Percentiles rank a stretch among this genome's conserved stretches.
Evolutionary conservation across 2,329 filamentous ascomycete species (phyloP).

Genomic region (Fusarium duplospermum): DNA sequence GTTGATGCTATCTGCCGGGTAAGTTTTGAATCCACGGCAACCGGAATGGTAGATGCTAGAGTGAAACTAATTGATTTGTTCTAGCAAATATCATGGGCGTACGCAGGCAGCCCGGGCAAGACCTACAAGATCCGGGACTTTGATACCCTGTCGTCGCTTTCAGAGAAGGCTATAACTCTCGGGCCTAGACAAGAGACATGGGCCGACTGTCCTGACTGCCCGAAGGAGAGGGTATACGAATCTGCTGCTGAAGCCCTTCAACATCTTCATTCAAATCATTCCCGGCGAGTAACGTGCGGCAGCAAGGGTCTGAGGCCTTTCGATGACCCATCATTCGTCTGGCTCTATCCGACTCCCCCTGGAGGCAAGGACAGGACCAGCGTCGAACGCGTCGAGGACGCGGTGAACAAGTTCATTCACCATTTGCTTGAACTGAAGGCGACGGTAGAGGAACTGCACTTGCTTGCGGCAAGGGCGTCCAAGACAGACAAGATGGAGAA

Average conservation of each 20-base stretch:
- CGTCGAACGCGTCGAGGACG: neutral
- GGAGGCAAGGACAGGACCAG: neutral
- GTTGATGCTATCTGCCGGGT: neutral
- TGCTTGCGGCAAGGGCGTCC: neutral
- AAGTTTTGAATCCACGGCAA: neutral
- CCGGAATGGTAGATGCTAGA: neutral
- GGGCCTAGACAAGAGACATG: neutral
- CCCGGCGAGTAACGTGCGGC: neutral
- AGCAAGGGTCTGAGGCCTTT: neutral
- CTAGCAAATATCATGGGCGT: neutral
- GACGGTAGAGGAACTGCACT: neutral
- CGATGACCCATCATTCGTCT: neutral
- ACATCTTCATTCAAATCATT: neutral
- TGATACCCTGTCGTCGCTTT: neutral
- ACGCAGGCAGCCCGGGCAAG: neutral
- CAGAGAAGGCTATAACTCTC: neutral
- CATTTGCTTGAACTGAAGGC: neutral
- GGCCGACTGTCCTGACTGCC: neutral
- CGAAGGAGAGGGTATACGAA: neutral
- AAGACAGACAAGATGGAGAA: neutral
- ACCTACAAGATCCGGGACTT: neutral
- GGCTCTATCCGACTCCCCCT: neutral
- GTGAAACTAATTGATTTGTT: neutral
- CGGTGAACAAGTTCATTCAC: neutral
- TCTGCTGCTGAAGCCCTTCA: neutral